A percentile compares a stretch with the other conserved stretches of the same genome.
phyloP scores from a whole-genome alignment of 192 early-diverging fungal species.

The Coemansia javaensis region DNA sequence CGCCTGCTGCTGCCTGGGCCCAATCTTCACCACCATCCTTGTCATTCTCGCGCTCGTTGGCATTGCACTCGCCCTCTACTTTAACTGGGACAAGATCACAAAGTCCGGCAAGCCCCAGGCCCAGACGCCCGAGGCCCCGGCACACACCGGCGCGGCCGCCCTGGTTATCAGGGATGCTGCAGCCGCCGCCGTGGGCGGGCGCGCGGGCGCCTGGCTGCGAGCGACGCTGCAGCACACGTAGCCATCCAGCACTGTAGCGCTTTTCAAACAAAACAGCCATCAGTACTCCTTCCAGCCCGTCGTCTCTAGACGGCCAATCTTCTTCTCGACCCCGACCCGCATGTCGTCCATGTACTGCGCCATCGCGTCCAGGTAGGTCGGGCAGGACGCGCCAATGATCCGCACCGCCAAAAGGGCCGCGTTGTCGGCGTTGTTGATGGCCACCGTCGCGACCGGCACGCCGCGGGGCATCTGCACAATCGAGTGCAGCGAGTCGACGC shows the following conservation, averaged over 20 bases:
- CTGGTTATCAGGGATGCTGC: background rate
- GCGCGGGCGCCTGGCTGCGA: background rate
- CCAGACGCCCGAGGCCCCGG: too few species aligned
- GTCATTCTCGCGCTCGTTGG: conserved; percentile 28
- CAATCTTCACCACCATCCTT: conserved; percentile 28
- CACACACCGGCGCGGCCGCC: background rate
- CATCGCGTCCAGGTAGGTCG: conserved; percentile 74
- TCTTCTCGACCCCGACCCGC: conserved; percentile 82
- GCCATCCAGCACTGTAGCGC: too few species aligned
- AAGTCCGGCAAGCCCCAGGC: too few species aligned
- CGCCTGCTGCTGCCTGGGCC: conserved; percentile 27
- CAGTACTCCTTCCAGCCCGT: conserved; percentile 84
- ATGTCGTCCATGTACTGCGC: conserved; percentile 70
- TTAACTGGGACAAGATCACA: conserved; percentile 45
- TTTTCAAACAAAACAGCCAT: background rate
- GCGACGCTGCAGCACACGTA: background rate
- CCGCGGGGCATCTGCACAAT: conserved; percentile 99
- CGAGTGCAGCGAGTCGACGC: conserved; percentile 93
- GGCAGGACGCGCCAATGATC: conserved; percentile 78
- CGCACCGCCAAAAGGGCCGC: conserved; percentile 91
- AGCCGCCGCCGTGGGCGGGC: background rate
- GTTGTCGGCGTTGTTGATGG: conserved; percentile 97
- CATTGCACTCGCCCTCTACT: conserved; percentile 45
- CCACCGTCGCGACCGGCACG: conserved; percentile 97
- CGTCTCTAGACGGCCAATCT: conserved; percentile 74